Conservation (phyloP, 2,329 filamentous ascomycete genomes). For the Fusarium piperis region DNA sequence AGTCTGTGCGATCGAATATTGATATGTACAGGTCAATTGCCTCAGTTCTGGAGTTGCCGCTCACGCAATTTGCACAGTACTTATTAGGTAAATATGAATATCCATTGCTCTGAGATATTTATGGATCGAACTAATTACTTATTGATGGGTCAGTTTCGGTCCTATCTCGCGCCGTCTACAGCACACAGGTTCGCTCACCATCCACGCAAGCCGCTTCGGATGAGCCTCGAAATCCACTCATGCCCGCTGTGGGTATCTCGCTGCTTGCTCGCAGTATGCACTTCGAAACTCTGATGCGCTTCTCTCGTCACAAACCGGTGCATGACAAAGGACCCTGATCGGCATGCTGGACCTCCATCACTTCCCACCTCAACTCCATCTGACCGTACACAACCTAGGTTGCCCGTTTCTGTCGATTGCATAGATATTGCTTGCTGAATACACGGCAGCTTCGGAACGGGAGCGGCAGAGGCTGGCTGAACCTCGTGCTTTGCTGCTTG, state of each 20-base stretch:
- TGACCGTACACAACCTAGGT: neutral
- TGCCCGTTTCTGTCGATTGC: neutral
- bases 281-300: neutral
- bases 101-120: neutral
- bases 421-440: neutral
- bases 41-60: neutral
- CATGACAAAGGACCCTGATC: conserved; percentile 32
- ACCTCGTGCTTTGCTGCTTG: neutral
- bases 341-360: conserved; percentile 8
- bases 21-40: neutral
- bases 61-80: neutral
- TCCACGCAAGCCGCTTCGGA: conserved; percentile 1
- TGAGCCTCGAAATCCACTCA: conserved; percentile 3
- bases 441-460: neutral
- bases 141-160: conserved; percentile 18
- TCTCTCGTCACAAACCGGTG: neutral
- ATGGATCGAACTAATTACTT: neutral
- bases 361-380: neutral
- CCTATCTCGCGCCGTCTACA: conserved; percentile 18
- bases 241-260: neutral
- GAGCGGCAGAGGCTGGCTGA: neutral
- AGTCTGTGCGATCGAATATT: neutral
- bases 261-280: neutral
- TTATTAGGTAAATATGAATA: neutral
- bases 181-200: neutral